phyloP scores from a whole-genome alignment of 2,329 filamentous ascomycete genomes.

The Sphaerulina populicola region DNA sequence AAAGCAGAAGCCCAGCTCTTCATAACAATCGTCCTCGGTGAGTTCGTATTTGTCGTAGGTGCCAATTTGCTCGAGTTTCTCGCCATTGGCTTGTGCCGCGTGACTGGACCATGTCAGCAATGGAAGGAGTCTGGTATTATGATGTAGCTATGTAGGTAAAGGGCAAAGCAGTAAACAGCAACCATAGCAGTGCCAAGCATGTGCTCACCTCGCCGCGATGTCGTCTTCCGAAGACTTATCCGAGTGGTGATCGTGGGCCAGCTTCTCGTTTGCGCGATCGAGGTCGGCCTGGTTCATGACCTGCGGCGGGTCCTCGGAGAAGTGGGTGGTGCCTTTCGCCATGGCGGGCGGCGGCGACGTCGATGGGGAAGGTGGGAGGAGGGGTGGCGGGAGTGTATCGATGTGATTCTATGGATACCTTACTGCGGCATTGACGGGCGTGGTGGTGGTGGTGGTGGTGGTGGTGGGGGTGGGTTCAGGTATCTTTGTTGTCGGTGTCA shows the following conservation, averaged over 20 bases:
- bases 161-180: no score
- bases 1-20: slow-evolving; percentile 41
- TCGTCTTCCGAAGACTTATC: slow-evolving; percentile 10
- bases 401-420: background rate
- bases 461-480: no score
- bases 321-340: slow-evolving; percentile 20
- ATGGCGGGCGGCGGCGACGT: background rate
- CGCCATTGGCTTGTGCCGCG: slow-evolving; percentile 9
- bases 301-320: slow-evolving; percentile 26
- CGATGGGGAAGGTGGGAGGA: background rate
- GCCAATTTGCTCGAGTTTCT: slow-evolving; percentile 27
- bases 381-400: background rate
- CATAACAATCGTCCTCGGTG: slow-evolving; percentile 28
- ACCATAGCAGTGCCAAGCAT: no score
- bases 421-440: background rate
- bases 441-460: no score
- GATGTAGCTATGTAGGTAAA: no score
- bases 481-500: no score
- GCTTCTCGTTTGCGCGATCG: slow-evolving; percentile 25
- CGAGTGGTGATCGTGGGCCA: slow-evolving; percentile 17
- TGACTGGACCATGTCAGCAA: background rate
- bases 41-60: slow-evolving; percentile 39
- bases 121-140: background rate
- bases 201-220: slow-evolving; percentile 1
- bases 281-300: slow-evolving; percentile 26